These are phyloP conservation scores for Euryodendron excelsum DNA, from an alignment of 148 eudicot genomes.

Conservation along the genomic window DNA sequence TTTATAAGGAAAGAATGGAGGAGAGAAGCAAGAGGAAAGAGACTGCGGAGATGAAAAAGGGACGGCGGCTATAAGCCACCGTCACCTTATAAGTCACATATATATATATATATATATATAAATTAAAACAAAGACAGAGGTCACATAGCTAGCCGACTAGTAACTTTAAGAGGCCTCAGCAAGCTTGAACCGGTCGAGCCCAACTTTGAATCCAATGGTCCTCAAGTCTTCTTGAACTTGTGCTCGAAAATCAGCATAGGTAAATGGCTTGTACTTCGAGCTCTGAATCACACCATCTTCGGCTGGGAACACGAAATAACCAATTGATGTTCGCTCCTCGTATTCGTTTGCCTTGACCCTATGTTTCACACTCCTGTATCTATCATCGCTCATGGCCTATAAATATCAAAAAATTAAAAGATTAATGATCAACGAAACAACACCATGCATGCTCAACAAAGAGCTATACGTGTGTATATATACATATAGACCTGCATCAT, in stretches of 20 bases:
- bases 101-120: no score
- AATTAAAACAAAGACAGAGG: no score
- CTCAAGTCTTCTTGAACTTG: slow-evolving; percentile 54
- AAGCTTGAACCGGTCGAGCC: slow-evolving; percentile 39
- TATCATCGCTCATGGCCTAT: slow-evolving; percentile 70
- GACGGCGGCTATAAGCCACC: no score
- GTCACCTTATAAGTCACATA: no score
- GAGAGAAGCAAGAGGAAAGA: no score
- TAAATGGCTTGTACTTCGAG: slow-evolving; percentile 64
- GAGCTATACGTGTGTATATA: neutral
- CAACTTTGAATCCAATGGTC: slow-evolving; percentile 54
- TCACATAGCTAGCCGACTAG: no score
- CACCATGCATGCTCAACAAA: no score
- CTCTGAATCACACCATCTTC: slow-evolving; percentile 39
- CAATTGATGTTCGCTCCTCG: slow-evolving; percentile 55
- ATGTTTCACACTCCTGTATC: slow-evolving; percentile 67
- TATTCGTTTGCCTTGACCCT: slow-evolving; percentile 55
- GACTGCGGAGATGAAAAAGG: no score
- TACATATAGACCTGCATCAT: slow-evolving; percentile 59
- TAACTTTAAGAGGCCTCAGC: neutral
- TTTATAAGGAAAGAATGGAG: no score
- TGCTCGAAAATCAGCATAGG: slow-evolving; percentile 58
- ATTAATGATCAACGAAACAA: no score
- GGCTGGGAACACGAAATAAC: slow-evolving; percentile 74
- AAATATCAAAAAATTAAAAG: no score